A percentile compares a stretch with the other conserved stretches of the same genome.
phyloP scores from a whole-genome alignment of 2,329 filamentous ascomycete genomes.

The Leptosphaerulina australis region DNA sequence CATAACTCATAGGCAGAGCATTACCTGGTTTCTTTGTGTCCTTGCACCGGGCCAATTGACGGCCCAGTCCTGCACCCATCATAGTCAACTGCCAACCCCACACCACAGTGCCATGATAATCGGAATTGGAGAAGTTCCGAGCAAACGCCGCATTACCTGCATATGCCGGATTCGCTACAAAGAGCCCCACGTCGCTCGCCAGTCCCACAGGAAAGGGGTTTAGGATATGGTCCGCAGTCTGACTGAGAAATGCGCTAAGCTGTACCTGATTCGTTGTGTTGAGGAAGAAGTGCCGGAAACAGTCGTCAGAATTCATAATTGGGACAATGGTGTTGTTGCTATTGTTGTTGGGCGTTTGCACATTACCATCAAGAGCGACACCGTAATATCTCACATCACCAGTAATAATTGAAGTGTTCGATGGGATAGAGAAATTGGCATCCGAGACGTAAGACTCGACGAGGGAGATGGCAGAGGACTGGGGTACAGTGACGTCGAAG shows the following conservation, averaged over 20 bases:
- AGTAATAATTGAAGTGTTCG: conserved; percentile 52
- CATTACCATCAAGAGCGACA: conserved; percentile 59
- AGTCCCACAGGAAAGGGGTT: conserved; percentile 65
- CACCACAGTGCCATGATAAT: conserved; percentile 68
- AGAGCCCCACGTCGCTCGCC: conserved; percentile 60
- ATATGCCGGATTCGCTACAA: conserved; percentile 68
- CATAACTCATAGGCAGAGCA: neutral
- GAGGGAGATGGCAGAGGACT: conserved; percentile 53
- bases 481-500: conserved; percentile 58
- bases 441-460: conserved; percentile 57
- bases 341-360: conserved; percentile 33
- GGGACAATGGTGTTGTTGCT: conserved; percentile 57
- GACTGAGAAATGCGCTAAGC: conserved; percentile 62
- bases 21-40: conserved; percentile 8
- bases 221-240: conserved; percentile 63
- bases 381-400: conserved; percentile 61
- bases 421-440: conserved; percentile 54
- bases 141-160: conserved; percentile 53
- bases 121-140: conserved; percentile 61
- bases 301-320: conserved; percentile 69
- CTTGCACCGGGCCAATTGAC: conserved; percentile 62
- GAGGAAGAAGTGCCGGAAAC: conserved; percentile 67
- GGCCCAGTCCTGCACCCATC: conserved; percentile 66
- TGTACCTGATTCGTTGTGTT: conserved; percentile 65
- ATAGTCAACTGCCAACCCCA: conserved; percentile 70